Evolutionary conservation across 1,139 yeast species (phyloP).

Genomic region (Yamadazyma sp.): DNA sequence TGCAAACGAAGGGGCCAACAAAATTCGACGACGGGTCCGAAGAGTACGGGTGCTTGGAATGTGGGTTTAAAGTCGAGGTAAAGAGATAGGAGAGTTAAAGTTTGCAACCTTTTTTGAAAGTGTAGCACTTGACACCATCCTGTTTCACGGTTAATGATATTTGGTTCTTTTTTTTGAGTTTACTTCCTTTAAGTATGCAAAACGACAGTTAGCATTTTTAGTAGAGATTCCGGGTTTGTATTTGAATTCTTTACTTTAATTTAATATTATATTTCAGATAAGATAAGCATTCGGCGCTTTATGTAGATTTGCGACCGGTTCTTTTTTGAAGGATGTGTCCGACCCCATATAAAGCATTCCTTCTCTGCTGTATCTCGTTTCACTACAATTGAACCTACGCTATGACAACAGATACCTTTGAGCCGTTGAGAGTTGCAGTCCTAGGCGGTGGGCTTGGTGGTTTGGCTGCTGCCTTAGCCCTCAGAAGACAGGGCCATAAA

Average conservation of each 20-base stretch:
- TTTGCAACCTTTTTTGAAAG: conserved; percentile 3
- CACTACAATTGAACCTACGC: too few species aligned
- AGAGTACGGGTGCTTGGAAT: conserved; percentile 65
- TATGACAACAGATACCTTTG: conserved; percentile 13
- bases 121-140: background rate
- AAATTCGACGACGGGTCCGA: conserved; percentile 41
- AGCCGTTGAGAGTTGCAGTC: conserved; percentile 20
- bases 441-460: conserved; percentile 44
- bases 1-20: conserved; percentile 67
- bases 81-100: conserved; percentile 19
- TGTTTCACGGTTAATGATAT: background rate
- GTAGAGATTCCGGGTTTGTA: too few species aligned
- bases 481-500: conserved; percentile 30
- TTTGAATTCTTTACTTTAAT: too few species aligned
- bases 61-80: conserved; percentile 55
- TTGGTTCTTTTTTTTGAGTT: background rate
- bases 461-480: conserved; percentile 33
- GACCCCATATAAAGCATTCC: background rate
- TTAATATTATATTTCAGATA: conserved; percentile 4
- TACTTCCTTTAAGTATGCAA: too few species aligned
- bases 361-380: too few species aligned
- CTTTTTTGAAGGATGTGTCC: background rate
- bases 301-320: conserved; percentile 1
- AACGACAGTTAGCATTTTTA: background rate
- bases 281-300: conserved; percentile 2